A percentile compares a stretch with the other conserved stretches of the same genome.
Evolutionary conservation across 2,329 filamentous ascomycete species (phyloP).

Genomic region (Magnaporthiopsis incrustans): DNA sequence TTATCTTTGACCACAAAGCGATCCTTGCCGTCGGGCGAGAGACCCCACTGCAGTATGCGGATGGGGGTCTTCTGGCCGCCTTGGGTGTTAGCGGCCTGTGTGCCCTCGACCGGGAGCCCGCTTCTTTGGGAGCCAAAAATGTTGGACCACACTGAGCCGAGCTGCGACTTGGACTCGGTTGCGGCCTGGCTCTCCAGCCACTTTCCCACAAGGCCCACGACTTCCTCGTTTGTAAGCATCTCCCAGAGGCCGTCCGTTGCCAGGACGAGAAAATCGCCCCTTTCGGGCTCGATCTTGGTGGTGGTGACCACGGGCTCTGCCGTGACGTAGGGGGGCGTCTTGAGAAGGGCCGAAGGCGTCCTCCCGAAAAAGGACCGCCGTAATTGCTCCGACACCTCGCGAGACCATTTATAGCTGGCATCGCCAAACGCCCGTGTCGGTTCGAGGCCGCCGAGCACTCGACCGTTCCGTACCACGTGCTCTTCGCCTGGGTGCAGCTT

Average conservation of each 20-base stretch:
- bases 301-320: slow-evolving; percentile 93
- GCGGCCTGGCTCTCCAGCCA: slow-evolving; percentile 78
- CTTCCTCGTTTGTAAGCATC: slow-evolving; percentile 98
- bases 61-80: slow-evolving; percentile 82
- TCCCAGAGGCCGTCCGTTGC: slow-evolving; percentile 97
- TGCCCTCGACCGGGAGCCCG: slow-evolving; percentile 64
- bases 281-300: slow-evolving; percentile 80
- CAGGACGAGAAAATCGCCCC: slow-evolving; percentile 92
- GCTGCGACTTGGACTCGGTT: slow-evolving; percentile 47
- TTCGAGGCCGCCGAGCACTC: slow-evolving; percentile 85
- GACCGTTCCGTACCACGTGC: slow-evolving; percentile 78
- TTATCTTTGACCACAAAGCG: slow-evolving; percentile 93
- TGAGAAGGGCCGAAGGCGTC: slow-evolving; percentile 65
- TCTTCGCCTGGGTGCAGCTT: slow-evolving; percentile 84
- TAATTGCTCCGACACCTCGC: slow-evolving; percentile 74
- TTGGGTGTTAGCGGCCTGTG: slow-evolving; percentile 29
- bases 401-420: slow-evolving; percentile 92
- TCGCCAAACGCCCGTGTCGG: slow-evolving; percentile 93
- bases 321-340: slow-evolving; percentile 93
- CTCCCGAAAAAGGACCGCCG: slow-evolving; percentile 83
- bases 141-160: slow-evolving; percentile 61
- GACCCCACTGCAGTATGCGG: slow-evolving; percentile 84
- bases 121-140: slow-evolving; percentile 45
- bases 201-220: slow-evolving; percentile 89
- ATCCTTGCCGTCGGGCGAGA: slow-evolving; percentile 62